Conservation (phyloP, 805 yeast species). For the Candida berthetii region DNA sequence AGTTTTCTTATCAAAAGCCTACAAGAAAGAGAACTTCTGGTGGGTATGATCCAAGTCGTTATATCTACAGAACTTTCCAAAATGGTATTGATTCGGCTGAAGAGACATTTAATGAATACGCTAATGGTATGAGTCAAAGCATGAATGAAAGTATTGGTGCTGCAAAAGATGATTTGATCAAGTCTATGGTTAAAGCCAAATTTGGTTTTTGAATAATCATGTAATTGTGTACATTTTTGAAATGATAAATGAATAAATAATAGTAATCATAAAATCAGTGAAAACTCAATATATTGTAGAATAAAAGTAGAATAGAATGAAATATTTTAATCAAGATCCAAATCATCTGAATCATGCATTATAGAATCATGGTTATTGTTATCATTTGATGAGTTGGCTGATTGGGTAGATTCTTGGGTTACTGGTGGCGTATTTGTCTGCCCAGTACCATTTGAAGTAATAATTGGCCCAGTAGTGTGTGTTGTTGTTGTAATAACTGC, state of each 20-base stretch:
- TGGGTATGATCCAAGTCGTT: slow-evolving; percentile 34
- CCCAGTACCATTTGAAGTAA: background rate
- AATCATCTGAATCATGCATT: too few species aligned
- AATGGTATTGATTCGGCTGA: slow-evolving; percentile 48
- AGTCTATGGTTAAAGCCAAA: slow-evolving; percentile 45
- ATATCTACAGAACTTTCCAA: slow-evolving; percentile 38
- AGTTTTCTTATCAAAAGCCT: slow-evolving; percentile 40
- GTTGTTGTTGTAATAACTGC: background rate
- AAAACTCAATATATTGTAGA: too few species aligned
- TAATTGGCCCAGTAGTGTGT: background rate
- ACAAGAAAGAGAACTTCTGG: slow-evolving; percentile 29
- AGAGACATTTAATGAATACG: slow-evolving; percentile 50
- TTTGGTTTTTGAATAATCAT: slow-evolving; percentile 41
- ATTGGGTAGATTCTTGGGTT: too few species aligned
- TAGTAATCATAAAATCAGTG: too few species aligned
- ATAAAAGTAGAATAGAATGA: too few species aligned
- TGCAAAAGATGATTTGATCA: slow-evolving; percentile 43
- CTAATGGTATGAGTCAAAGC: slow-evolving; percentile 45
- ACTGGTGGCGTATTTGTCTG: background rate
- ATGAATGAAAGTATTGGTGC: slow-evolving; percentile 46
- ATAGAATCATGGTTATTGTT: too few species aligned
- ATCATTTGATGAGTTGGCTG: too few species aligned
- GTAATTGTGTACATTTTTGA: too few species aligned
- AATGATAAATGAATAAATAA: too few species aligned
- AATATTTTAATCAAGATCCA: too few species aligned